These are phyloP conservation scores for Tuber indicum DNA, from an alignment of 495 filamentous ascomycete genomes.

Conservation along the genomic window DNA sequence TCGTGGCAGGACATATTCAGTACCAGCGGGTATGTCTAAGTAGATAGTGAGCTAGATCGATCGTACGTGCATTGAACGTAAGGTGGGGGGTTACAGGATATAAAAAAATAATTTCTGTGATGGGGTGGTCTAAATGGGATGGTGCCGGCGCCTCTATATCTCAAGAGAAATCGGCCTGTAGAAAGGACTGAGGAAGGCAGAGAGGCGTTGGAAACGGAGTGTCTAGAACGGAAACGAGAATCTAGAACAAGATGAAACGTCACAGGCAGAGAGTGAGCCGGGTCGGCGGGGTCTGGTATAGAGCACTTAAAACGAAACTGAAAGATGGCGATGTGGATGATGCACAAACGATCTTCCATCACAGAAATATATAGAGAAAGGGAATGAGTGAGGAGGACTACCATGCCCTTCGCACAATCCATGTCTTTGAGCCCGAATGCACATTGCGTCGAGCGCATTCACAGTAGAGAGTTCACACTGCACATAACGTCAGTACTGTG, in stretches of 20 bases:
- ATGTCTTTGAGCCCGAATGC: background rate
- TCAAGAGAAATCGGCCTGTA: background rate
- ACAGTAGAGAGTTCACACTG: background rate
- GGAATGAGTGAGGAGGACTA: background rate
- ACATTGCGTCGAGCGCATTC: background rate
- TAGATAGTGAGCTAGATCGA: background rate
- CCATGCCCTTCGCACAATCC: background rate
- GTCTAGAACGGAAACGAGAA: background rate
- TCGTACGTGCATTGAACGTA: background rate
- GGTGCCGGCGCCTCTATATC: background rate
- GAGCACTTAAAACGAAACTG: background rate
- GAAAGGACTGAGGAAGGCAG: background rate
- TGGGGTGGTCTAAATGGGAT: background rate
- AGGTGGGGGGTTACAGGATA: background rate
- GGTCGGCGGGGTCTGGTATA: background rate
- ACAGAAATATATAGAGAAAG: background rate
- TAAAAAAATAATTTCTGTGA: background rate
- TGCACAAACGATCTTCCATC: background rate
- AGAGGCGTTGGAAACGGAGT: background rate
- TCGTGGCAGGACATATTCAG: background rate
- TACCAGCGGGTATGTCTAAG: background rate
- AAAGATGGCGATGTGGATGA: background rate
- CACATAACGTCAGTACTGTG: background rate
- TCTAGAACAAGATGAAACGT: background rate
- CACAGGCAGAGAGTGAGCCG: background rate